Base-by-base conservation (phyloP, 352 stramenopile genomes). In the Phytophthora foliorum region DNA sequence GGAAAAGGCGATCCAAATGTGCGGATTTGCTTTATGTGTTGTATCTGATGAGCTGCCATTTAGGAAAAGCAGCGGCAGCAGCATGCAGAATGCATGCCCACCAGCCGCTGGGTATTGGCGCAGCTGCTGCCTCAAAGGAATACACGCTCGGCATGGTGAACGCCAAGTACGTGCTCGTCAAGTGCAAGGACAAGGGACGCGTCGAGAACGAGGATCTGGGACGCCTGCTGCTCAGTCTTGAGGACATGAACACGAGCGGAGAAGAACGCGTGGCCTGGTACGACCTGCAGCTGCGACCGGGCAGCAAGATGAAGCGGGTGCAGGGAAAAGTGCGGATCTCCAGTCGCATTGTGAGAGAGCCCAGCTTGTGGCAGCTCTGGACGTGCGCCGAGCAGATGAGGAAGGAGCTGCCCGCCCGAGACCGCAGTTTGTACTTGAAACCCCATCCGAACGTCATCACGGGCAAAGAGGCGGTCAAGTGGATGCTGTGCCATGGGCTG, bases 161-260 rank as follows among this genome's bases (percentile, higher is more conserved):
- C 25, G 89, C 89, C 60, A 94, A 95, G 69, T 96, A 90, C 57
- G 60, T 96, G 57, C 69, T 94, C 13, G 79, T 96, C 6, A 96
- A 96, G 57, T 96, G 89, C 85, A 96, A 96, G 52, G 86, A 96
- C 74, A 96, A 94, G 49, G 89, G 89, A 9, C 84, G 88, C 22
- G 87, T 96, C 10, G 87, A 96, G 53, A 86, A 85, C 17, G 89
- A 96, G 27, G 89, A 96, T 57, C 62, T 96, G 11, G 89, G 89
- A 0, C 85, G 89, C 0, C 57, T 96, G 41, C 72, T 96, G 50
- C 78, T 96, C 6, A 92, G 84, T 65, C 63, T 96, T 0, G 89
- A 96, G 51, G 86, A 96, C 55, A 74, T 96, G 44, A 92, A 95
- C 70, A 94, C 87, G 7, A 92, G 78, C 53, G 89, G 87, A 11